Base-by-base conservation (phyloP, 768 basidiomycete species). In the Lentinula guzmanii region DNA sequence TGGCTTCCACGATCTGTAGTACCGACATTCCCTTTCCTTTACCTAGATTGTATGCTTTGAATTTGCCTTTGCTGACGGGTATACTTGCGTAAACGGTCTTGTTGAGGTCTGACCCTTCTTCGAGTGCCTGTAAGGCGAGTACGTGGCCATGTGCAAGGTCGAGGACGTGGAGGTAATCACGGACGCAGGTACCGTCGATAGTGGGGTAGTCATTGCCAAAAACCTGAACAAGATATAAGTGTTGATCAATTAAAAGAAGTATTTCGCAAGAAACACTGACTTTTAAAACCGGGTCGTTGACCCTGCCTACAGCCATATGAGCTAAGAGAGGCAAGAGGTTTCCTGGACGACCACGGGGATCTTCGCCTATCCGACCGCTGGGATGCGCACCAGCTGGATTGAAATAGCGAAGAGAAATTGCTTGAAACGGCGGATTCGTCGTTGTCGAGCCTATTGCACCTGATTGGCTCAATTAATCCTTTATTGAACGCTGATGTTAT, bases 301-400 rank as follows among this genome's bases (percentile, higher is more conserved):
- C 84, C 54, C 94, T 87, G 34, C 96, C 97, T 60, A 94, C 77
- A 5, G 97, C 95, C 84, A 98, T 97, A 51, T 96, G 94, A 6
- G 94, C 91, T 42, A 98, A 84, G 8, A 98, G 78, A 6, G 97
- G 97, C 34, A 99, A 77, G 45, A 99, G 81, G 74, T 99, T 99
- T 58, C 91, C 94, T 6, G 97, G 97, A 59, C 93, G 87, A 41
- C 97, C 97, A 52, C 84, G 80, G n/a, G 97, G 97, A 68, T 98
- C 95, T 74, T 99, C 97, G 21, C 97, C 97, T 58, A 99, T 95
- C 63, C 79, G 74, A 45, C 97, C 97, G 21, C 95, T 97, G 1
- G 95, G 93, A 73, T 98, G 96, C 1, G 96, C 95, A n/a, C 97
- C 97, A 41, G 93, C 97, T 64, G 97, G 97, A 74, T 99, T 99